Base-by-base conservation (phyloP, 345 rosid species). In the Cardamine occulta region DNA sequence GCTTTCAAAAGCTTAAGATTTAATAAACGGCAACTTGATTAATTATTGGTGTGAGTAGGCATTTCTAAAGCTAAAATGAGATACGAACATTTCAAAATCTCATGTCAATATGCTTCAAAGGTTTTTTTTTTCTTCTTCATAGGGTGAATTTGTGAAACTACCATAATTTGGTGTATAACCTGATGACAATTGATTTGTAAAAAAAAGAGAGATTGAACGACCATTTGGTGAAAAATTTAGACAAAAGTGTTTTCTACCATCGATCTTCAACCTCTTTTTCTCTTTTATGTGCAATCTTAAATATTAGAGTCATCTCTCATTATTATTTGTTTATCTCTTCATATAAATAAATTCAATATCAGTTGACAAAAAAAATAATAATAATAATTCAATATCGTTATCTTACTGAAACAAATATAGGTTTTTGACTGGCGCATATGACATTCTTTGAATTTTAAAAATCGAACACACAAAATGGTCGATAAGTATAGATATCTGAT, bases 1-100 rank as follows among this genome's bases (percentile, higher is more conserved):
- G 35, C 64, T 72, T 49, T 35, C 15, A 24, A 61, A 65, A 57
- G 49, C 21, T 21, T 31, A 32, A n/a, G 32, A 44, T 8, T 56
- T 23, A 47, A 48, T 57, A 13, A 49, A 35, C 42, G 8, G 10
- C 67, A 66, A 74, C 44, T 67, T 74, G 73, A 35, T 32, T 23
- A 17, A 21, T 45, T 31, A 39, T 9, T 74, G 23, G 17, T 66
- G 34, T 58, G 67, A 75, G 61, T 59, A 55, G 68, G 68, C 45
- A 58, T 74, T 42, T 55, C 57, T 55, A 74, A 74, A 64, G 77
- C 55, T 54, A 42, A 29, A 5, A 65, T 45, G 47, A 55, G 57
- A 74, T 44, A 1, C 65, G 66, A 65, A 57, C 48, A 45, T 29
- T 53, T 42, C 44, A 62, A 62, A 14, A 13, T 19, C 12, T 37